Percentiles rank a stretch among this genome's conserved stretches.
Evolutionary conservation across 257 asterid species (phyloP).

Genomic region (Vinca minor): DNA sequence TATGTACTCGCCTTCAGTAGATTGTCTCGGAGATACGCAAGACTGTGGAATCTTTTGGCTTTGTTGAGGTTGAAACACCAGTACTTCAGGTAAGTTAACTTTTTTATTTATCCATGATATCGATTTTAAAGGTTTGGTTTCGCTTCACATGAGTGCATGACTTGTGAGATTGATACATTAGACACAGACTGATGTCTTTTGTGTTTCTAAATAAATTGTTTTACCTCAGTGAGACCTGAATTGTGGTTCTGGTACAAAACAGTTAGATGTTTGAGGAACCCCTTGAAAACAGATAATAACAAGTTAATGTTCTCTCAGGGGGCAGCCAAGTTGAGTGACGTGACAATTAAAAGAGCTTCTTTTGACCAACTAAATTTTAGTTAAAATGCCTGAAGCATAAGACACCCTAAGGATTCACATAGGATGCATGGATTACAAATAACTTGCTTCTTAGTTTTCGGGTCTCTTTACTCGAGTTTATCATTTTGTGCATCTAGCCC

Average conservation of each 20-base stretch:
- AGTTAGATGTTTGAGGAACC: background rate
- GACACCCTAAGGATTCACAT: background rate
- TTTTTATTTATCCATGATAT: slow-evolving; percentile 6
- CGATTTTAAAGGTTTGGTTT: background rate
- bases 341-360: background rate
- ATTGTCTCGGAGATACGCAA: slow-evolving; percentile 88
- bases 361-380: background rate
- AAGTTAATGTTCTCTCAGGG: background rate
- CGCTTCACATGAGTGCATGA: background rate
- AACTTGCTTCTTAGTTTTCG: background rate
- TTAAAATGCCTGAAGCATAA: background rate
- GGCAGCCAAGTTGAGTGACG: background rate
- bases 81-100: slow-evolving; percentile 78
- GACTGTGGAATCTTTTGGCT: slow-evolving; percentile 89
- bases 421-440: background rate
- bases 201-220: background rate
- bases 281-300: background rate
- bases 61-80: slow-evolving; percentile 91
- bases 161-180: background rate
- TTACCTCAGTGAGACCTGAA: background rate
- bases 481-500: background rate
- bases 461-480: background rate
- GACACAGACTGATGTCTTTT: background rate
- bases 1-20: slow-evolving; percentile 42
- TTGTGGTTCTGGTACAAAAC: background rate